Base-by-base conservation (phyloP, 352 stramenopile genomes). In the Saprolegnia diclina region DNA sequence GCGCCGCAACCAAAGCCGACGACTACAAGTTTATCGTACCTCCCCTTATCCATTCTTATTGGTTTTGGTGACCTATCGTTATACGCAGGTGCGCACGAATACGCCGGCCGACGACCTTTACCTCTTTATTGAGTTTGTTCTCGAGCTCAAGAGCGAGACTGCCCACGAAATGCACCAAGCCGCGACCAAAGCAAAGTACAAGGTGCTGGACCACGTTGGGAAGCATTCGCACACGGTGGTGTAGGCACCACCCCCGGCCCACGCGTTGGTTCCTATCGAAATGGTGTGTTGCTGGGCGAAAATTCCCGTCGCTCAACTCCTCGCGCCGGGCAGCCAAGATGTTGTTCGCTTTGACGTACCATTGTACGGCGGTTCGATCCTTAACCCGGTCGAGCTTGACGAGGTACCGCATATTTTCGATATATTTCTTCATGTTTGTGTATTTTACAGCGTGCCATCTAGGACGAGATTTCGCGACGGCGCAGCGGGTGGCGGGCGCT, bases 251-350 rank as follows among this genome's bases (percentile, higher is more conserved):
- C 13, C 26, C 1, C 35, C 72, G 13, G 35, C 16, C 26, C 54
- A 62, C 13, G 16, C 26, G 14, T 46, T 24, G 62, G 71, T 72
- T 64, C 73, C 70, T 0, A 73, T 80, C 26, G 84, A 92, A 72
- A 89, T 92, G 84, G 78, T 87, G 4, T 85, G 81, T 22, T 90
- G 82, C 54, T 92, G 84, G 84, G 85, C 81, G 64, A 92, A 92
- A 62, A 82, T 92, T 16, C 84, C 84, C 7, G 56, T 91, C 9
- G 72, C 72, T 9, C 77, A 78, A 13, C 61, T 92, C 14, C 64
- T 92, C 5, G 74, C 79, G 0, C 80, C 81, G 29, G 75, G 77
- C 0, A 62, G 71, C 16, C 52, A 59, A 10, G 82, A 82, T 10
- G 71, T 88, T 50, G 71, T 84, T 22, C 82, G 84, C 7, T 68